Evolutionary conservation across 129 eudicot species (phyloP).

Genomic region (Pseudognaphalium luteoalbum): DNA sequence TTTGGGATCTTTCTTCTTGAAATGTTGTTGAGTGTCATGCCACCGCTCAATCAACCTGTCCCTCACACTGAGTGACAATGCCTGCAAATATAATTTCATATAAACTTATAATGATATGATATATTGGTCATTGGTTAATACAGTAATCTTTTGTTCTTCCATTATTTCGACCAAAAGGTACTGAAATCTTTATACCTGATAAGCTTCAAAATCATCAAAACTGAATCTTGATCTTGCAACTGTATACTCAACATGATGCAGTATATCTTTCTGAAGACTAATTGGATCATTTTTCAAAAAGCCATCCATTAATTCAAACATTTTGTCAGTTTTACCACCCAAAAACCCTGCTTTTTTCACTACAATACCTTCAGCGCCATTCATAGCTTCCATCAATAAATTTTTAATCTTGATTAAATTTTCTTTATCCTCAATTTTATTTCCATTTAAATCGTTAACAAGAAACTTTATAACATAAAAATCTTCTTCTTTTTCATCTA

Average conservation of each 20-base stretch:
- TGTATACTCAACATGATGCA: constrained; percentile 63
- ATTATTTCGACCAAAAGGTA: neutral
- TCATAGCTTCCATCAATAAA: constrained; percentile 41
- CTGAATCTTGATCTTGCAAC: constrained; percentile 61
- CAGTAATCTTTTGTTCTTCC: neutral
- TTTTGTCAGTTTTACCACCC: constrained; percentile 33
- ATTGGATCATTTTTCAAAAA: constrained; percentile 54
- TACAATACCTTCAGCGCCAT: constrained; percentile 39
- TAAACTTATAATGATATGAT: neutral
- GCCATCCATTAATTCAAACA: constrained; percentile 62
- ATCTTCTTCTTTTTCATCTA: constrained; percentile 41
- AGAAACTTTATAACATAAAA: constrained; percentile 33
- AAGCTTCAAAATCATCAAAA: constrained; percentile 71
- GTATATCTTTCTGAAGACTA: constrained; percentile 50
- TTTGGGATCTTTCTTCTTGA: constrained; percentile 60
- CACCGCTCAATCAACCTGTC: constrained; percentile 63
- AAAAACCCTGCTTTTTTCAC: constrained; percentile 35
- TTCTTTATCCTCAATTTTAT: constrained; percentile 39
- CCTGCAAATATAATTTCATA: constrained; percentile 31
- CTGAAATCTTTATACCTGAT: constrained; percentile 37
- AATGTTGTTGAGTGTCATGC: constrained; percentile 64
- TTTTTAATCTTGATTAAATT: constrained; percentile 41
- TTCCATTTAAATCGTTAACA: constrained; percentile 40
- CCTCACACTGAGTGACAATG: constrained; percentile 62
- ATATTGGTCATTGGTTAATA: too few species aligned